Evolutionary conservation across 805 yeast genomes (phyloP), one percentile per base, ranked within the genome.

Genomic region (Candida nonsorbophila): DNA sequence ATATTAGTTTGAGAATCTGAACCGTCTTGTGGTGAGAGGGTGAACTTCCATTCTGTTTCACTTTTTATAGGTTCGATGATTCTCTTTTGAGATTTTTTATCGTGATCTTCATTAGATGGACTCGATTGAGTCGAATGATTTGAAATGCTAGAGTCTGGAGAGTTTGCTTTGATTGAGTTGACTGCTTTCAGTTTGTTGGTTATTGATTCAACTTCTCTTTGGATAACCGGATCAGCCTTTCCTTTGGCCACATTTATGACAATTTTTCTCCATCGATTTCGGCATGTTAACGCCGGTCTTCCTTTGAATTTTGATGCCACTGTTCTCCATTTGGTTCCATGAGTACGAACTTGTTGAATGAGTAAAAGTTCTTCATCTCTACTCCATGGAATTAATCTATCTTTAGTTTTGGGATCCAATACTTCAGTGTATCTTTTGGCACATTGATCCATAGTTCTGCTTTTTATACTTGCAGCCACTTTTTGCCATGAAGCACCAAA

Each of bases 361-460:
- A 88, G 59, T 34, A 60, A 55, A 22, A 82, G 54, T 50, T 88
- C 97, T 51, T 88, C 96, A 7, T 75, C 84, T 16, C 67, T 45
- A 1, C 75, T 62, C 97, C 97, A 88, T 3, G 81, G 78, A 42
- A 85, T 69, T 25, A 86, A 62, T 32, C 96, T 58, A 41, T 82
- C 86, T 36, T 77, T 76, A 7, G 87, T 82, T 16, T 63, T 67
- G 5, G 97, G 96, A 44, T 85, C 92, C 34, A 88, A 54, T 2
- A 86, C 95, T 47, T 88, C 97, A 10, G 79, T 76, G 51, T 84
- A 88, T 44, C 97, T 62, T 48, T 88, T 88, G 2, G 95, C 84
- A 62, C 97, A 88, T 59, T 88, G 97, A 53, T 87, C 96, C 47
- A 87, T 95, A 0, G 94, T 88, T 49, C 97, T 67, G 4, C 95